Base-by-base conservation (phyloP, 306 rosid genomes). In the Hippophae gyantsensis region DNA sequence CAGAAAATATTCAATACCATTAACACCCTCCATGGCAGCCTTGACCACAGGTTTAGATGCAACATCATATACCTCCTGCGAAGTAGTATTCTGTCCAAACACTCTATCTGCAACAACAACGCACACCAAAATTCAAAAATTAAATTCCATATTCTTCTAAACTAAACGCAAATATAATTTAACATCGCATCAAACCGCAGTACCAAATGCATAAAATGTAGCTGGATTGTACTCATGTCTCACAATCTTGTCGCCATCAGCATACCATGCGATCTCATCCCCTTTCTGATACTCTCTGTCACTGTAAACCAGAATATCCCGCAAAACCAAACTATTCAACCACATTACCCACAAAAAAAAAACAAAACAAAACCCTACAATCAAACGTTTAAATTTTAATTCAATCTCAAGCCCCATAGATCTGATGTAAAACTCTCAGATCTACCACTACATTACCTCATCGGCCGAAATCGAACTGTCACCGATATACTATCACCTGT, bases 21-120 rank as follows among this genome's bases (percentile, higher is more conserved):
- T 89, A 75, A 89, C 78, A 60, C 99, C 99, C 70, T 93, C 99
- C 99, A 93, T 93, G 58, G 99, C 94, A 74, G 95, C 84, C 79
- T 84, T 93, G 54, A 93, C 95, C 4, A 93, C 95, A 53, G 99
- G 99, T 70, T 79, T 93, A 9, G 97, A 97, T 6, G 99, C 99
- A 38, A 88, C 95, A 69, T 93, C 99, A 59, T 93, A 93, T 58
- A 93, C 99, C 69, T 88, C 94, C 1, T 74, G 94, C 2, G 99
- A 75, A 69, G 7, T 26, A n/a, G 95, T 76, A 65, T 93, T 85
- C 43, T 78, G 95, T 72, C 99, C 99, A 71, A 89, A 93, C 60
- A 93, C 99, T 75, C 65, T 89, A 89, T 93, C 99, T 89, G 95
- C 85, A 62, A 66, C 65, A 56, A 60, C 66, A 60, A 70, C 74